A percentile compares a stretch with the other conserved stretches of the same genome.
Evolutionary conservation across 148 eudicot genomes (phyloP).

Genomic region (Cornus controversa): DNA sequence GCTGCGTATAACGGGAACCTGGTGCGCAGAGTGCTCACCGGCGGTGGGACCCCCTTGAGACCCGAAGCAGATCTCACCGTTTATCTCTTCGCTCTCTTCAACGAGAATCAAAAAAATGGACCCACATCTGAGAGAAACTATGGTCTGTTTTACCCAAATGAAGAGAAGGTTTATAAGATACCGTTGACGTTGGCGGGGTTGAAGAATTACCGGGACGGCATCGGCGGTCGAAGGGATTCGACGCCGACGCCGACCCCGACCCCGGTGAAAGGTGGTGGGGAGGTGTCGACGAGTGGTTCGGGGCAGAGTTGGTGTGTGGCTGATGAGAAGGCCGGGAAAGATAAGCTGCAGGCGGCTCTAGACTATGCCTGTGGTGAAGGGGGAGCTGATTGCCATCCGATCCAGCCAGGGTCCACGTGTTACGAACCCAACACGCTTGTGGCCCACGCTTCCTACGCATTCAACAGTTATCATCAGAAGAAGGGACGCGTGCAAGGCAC

Average conservation of each 20-base stretch:
- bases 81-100: constrained; percentile 72
- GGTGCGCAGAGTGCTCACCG: constrained; percentile 57
- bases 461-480: constrained; percentile 88
- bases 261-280: constrained; percentile 18
- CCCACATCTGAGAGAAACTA: constrained; percentile 83
- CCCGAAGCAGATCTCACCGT: constrained; percentile 77
- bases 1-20: constrained; percentile 79
- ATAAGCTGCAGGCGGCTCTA: constrained; percentile 72
- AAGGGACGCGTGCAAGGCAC: constrained; percentile 56
- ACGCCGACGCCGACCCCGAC: no score
- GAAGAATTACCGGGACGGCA: constrained; percentile 24
- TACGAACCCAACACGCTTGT: constrained; percentile 78
- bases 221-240: background rate
- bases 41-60: constrained; percentile 80
- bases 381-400: constrained; percentile 82
- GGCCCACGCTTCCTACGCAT: constrained; percentile 90
- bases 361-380: constrained; percentile 94
- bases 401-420: constrained; percentile 80
- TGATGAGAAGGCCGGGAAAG: constrained; percentile 49
- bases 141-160: constrained; percentile 78
- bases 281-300: constrained; percentile 15
- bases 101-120: constrained; percentile 77
- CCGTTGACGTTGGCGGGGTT: constrained; percentile 60
- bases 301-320: constrained; percentile 93
- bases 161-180: constrained; percentile 61